These are phyloP conservation scores for Calycina marina DNA, from an alignment of 2,329 filamentous ascomycete genomes.

Conservation along the genomic window DNA sequence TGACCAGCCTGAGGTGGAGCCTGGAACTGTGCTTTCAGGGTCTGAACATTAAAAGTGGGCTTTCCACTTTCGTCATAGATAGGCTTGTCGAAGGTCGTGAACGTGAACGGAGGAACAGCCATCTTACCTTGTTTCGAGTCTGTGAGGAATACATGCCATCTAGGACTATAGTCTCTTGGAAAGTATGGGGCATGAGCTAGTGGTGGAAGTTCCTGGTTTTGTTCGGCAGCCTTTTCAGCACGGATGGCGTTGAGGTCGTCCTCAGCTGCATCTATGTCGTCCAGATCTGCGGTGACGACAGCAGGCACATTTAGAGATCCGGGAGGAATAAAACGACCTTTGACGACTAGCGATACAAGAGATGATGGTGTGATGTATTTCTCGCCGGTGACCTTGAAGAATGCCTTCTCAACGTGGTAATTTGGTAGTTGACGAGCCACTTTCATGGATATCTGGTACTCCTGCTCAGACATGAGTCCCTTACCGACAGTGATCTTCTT, in stretches of 20 bases:
- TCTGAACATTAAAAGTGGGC: conserved; percentile 90
- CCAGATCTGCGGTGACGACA: conserved; percentile 64
- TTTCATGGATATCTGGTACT: conserved; percentile 61
- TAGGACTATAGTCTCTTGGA: conserved; percentile 73
- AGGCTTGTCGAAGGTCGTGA: conserved; percentile 80
- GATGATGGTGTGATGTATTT: conserved; percentile 83
- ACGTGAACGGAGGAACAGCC: conserved; percentile 92
- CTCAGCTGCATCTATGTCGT: conserved; percentile 85
- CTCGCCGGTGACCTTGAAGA: conserved; percentile 97
- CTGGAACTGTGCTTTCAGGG: conserved; percentile 91
- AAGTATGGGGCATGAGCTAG: conserved; percentile 87
- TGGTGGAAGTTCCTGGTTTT: conserved; percentile 59
- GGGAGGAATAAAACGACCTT: conserved; percentile 84
- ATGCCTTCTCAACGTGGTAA: conserved; percentile 76
- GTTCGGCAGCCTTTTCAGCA: conserved; percentile 52
- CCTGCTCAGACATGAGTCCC: conserved; percentile 54
- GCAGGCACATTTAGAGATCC: conserved; percentile 61
- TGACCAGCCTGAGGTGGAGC: conserved; percentile 83
- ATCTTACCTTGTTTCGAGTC: conserved; percentile 93
- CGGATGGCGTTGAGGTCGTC: conserved; percentile 78
- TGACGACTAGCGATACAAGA: conserved; percentile 86
- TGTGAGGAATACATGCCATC: conserved; percentile 89
- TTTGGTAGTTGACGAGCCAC: conserved; percentile 76
- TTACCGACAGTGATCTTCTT: conserved; percentile 56
- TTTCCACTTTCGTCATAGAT: conserved; percentile 67